Base-by-base conservation (phyloP, 1,284 basidiomycete species). In the Trichosporon coremiiforme region DNA sequence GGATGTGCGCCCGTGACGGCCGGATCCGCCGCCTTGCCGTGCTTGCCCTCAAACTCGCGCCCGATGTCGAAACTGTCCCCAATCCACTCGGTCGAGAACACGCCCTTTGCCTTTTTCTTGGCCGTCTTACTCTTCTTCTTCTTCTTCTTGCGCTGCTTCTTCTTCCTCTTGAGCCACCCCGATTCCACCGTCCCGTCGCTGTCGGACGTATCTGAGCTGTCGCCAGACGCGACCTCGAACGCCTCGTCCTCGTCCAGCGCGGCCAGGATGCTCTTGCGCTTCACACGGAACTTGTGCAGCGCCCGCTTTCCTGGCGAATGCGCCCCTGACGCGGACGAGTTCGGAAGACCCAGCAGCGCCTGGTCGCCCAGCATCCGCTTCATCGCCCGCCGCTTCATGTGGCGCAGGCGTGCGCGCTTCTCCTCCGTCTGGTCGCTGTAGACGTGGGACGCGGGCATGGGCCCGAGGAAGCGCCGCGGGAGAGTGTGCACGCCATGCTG, bases 51-150 rank as follows among this genome's bases (percentile, higher is more conserved):
- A 68, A 81, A 82, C 69, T 82, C 81, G 67, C 75, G 68, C 2
- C 81, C 81, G 53, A 82, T 80, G 69, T 81, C 79, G 66, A 82
- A 82, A 33, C 79, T 80, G 64, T 79, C 77, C 31, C 81, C 81
- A 47, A 79, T 66, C 80, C 80, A 82, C 71, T 65, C 78, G 70
- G 47, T 76, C 75, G 7, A 31, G 15, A 25, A 29, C 25, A 47
- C 66, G 15, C 31, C 31, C 13, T 60, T 60, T 8, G 57, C 29
- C 31, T 33, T 31, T 31, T 60, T 60, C 31, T 60, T 62, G 55
- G 8, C 25, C 64, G n/a, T 74, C 66, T 75, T 70, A 47, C 68
- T 71, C 66, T 74, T 73, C 47, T 73, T 72, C 60, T 70, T 68
- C 45, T 66, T 68, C n/a, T n/a, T n/a, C n/a, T n/a, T n/a, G 31